Evolutionary conservation across 805 yeast genomes (phyloP).

Genomic region (Candida parachauliodes): DNA sequence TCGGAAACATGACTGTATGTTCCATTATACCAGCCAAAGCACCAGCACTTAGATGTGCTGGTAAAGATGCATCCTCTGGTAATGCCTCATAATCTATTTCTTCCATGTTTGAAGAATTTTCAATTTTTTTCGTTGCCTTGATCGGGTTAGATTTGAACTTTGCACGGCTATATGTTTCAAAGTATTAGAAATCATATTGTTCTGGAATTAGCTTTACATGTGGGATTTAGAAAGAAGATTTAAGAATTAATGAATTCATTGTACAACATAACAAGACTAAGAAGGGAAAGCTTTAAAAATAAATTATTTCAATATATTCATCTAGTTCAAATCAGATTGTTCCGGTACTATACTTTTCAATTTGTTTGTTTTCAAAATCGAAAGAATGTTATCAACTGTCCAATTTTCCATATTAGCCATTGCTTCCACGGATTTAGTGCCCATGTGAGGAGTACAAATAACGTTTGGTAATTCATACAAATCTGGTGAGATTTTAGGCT

Average conservation of each 20-base stretch:
- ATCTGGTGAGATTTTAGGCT: constrained; percentile 68
- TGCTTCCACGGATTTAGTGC: constrained; percentile 75
- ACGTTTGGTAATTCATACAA: constrained; percentile 61
- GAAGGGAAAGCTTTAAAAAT: too few relatives aligned
- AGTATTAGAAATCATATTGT: not conserved
- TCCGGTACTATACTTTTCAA: constrained; percentile 83
- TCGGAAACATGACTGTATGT: constrained; percentile 94
- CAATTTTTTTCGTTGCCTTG: constrained; percentile 7
- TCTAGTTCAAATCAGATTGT: constrained; percentile 31
- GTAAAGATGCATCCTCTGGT: constrained; percentile 79
- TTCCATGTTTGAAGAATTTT: constrained; percentile 16
- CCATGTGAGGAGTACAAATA: constrained; percentile 85
- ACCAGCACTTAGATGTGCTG: constrained; percentile 85
- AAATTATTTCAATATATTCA: not conserved
- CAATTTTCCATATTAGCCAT: constrained; percentile 76
- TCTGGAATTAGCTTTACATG: too few relatives aligned
- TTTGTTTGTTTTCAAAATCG: constrained; percentile 60
- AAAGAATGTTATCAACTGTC: constrained; percentile 63
- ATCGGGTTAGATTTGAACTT: constrained; percentile 7
- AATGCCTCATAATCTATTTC: constrained; percentile 89
- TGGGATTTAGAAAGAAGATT: too few relatives aligned
- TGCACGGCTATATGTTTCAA: constrained; percentile 5
- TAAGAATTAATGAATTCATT: too few relatives aligned
- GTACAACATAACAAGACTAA: too few relatives aligned
- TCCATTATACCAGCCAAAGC: constrained; percentile 99